Conservation (phyloP, 2,329 filamentous ascomycete genomes). For the Knufia petricola region DNA sequence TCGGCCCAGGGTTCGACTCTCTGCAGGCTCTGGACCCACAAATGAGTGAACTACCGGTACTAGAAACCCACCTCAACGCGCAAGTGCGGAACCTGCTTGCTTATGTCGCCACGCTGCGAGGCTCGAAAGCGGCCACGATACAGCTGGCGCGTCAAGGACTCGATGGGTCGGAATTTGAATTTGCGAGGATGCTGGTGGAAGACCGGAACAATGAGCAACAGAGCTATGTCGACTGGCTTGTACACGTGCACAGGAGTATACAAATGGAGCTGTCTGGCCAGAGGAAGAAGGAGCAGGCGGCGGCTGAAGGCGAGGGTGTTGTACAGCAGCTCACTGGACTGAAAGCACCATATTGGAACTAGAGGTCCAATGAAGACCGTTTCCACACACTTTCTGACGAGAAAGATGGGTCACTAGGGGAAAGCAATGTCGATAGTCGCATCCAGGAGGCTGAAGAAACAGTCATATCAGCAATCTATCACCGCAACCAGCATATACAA, state of each 20-base stretch:
- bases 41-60: constrained; percentile 65
- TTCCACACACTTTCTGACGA: neutral
- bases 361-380: neutral
- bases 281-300: constrained; percentile 37
- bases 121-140: constrained; percentile 77
- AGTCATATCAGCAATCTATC: no score
- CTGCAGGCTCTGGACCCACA: constrained; percentile 75
- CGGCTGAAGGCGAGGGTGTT: constrained; percentile 30
- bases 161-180: constrained; percentile 93
- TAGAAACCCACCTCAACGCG: constrained; percentile 86
- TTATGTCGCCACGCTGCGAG: constrained; percentile 69
- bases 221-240: constrained; percentile 97
- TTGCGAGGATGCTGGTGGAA: constrained; percentile 81
- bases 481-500: neutral
- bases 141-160: constrained; percentile 87
- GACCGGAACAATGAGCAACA: constrained; percentile 96
- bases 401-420: constrained; percentile 3
- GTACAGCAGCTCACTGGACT: constrained; percentile 37
- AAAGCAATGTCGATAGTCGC: constrained; percentile 6
- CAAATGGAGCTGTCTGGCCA: constrained; percentile 64
- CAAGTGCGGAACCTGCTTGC: constrained; percentile 91
- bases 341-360: constrained; percentile 38
- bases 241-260: constrained; percentile 86
- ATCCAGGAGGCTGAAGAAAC: no score
- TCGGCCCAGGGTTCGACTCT: constrained; percentile 62